These are phyloP conservation scores for Pseudogymnoascus sp. DNA, from an alignment of 2,329 filamentous ascomycete species.

Conservation along the genomic window DNA sequence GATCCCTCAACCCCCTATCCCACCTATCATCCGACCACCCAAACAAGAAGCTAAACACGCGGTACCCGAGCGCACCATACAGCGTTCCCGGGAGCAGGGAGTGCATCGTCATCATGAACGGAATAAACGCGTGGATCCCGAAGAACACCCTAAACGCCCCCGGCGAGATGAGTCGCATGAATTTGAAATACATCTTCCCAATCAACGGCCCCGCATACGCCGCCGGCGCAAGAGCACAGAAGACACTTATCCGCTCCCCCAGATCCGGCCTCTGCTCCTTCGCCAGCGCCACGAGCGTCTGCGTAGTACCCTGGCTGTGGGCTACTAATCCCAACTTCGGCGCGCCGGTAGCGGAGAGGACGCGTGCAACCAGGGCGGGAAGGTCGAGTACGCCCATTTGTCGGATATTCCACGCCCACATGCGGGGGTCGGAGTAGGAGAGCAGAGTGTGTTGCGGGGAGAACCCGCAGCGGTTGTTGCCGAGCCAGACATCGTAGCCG, in stretches of 20 bases:
- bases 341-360: slow-evolving; percentile 76
- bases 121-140: slow-evolving; percentile 89
- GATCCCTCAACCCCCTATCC: slow-evolving; percentile 69
- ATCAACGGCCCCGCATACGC: slow-evolving; percentile 84
- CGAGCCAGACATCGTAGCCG: slow-evolving; percentile 91
- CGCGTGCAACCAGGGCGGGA: slow-evolving; percentile 68
- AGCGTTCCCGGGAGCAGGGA: slow-evolving; percentile 52
- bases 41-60: slow-evolving; percentile 84
- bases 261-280: slow-evolving; percentile 85
- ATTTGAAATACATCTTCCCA: slow-evolving; percentile 81
- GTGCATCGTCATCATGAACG: slow-evolving; percentile 85
- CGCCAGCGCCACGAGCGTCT: slow-evolving; percentile 79
- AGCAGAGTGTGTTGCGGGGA: slow-evolving; percentile 67
- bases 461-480: slow-evolving; percentile 87
- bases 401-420: slow-evolving; percentile 96
- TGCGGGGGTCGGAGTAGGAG: slow-evolving; percentile 67
- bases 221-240: slow-evolving; percentile 84
- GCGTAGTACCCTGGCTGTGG: slow-evolving; percentile 86
- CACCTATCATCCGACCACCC: slow-evolving; percentile 78
- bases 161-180: slow-evolving; percentile 75
- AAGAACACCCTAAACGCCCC: slow-evolving; percentile 72
- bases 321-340: slow-evolving; percentile 73
- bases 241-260: slow-evolving; percentile 74
- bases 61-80: slow-evolving; percentile 79
- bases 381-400: slow-evolving; percentile 91